These are phyloP conservation scores for Wickerhamomyces rabaulensis DNA, from an alignment of 805 yeast genomes.

Conservation along the genomic window DNA sequence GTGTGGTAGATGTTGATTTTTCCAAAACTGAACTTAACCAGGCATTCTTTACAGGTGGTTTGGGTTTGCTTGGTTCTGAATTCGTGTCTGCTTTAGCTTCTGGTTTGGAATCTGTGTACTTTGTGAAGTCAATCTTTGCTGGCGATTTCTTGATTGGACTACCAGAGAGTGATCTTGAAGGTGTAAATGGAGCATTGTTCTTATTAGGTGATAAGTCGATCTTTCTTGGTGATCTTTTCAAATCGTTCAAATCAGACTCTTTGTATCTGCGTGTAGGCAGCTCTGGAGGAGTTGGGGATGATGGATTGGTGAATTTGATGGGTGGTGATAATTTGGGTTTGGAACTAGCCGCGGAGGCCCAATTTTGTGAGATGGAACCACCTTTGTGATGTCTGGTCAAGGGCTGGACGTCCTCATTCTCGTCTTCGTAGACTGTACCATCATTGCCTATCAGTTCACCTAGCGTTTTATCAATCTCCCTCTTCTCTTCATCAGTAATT, in stretches of 20 bases:
- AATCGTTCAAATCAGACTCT: neutral
- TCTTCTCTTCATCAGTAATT: conserved; percentile 15
- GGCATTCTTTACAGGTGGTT: conserved; percentile 1
- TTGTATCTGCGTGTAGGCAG: neutral
- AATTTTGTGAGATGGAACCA: conserved; percentile 2
- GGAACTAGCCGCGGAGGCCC: conserved; percentile 7
- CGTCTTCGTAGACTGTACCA: neutral
- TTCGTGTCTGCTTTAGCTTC: conserved; percentile 5
- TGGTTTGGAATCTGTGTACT: conserved; percentile 4
- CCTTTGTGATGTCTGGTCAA: conserved; percentile 9
- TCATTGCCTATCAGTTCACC: conserved; percentile 11
- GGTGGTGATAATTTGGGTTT: conserved; percentile 8
- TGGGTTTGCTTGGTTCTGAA: neutral
- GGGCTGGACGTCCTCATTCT: conserved; percentile 1
- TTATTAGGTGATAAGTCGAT: neutral
- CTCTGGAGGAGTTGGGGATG: neutral
- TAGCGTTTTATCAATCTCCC: conserved; percentile 15
- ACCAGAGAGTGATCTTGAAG: conserved; percentile 5
- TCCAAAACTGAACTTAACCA: conserved; percentile 12
- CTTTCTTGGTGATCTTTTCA: conserved; percentile 13
- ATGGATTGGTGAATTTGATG: neutral
- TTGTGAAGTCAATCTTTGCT: conserved; percentile 11
- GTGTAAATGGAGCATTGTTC: neutral
- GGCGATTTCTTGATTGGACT: conserved; percentile 15
- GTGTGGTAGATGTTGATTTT: conserved; percentile 10